phyloP scores from a whole-genome alignment of 257 asterid genomes.

The Orobanche coerulescens region DNA sequence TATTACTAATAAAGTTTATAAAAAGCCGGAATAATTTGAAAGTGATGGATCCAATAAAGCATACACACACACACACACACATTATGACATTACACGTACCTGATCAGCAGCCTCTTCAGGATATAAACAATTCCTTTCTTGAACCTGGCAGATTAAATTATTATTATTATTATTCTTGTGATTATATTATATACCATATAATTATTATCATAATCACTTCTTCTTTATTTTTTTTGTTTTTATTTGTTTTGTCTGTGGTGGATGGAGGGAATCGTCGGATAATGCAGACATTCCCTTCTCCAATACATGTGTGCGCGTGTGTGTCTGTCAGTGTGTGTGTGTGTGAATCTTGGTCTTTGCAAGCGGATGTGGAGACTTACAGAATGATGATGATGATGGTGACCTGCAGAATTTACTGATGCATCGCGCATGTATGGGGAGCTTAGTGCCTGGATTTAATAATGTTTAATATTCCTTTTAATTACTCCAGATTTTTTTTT shows the following conservation, averaged over 20 bases:
- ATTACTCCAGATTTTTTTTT: background rate
- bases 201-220: background rate
- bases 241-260: too few relatives aligned
- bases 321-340: constrained; percentile 5
- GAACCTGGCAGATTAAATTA: constrained; percentile 26
- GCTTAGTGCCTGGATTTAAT: constrained; percentile 48
- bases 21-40: constrained; percentile 26
- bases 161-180: constrained; percentile 3
- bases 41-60: constrained; percentile 63
- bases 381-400: constrained; percentile 49
- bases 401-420: constrained; percentile 40
- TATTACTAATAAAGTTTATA: constrained; percentile 15
- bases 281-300: constrained; percentile 29
- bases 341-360: constrained; percentile 36
- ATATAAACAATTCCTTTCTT: constrained; percentile 38
- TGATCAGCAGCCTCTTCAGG: constrained; percentile 24
- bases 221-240: background rate
- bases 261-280: background rate
- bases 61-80: background rate
- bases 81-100: too few relatives aligned
- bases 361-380: constrained; percentile 55
- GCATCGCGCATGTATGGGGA: constrained; percentile 54
- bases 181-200: too few relatives aligned
- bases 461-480: too few relatives aligned
- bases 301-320: constrained; percentile 23